Evolutionary conservation across 352 stramenopile genomes (phyloP).

Genomic region (Phytophthora pistaciae): DNA sequence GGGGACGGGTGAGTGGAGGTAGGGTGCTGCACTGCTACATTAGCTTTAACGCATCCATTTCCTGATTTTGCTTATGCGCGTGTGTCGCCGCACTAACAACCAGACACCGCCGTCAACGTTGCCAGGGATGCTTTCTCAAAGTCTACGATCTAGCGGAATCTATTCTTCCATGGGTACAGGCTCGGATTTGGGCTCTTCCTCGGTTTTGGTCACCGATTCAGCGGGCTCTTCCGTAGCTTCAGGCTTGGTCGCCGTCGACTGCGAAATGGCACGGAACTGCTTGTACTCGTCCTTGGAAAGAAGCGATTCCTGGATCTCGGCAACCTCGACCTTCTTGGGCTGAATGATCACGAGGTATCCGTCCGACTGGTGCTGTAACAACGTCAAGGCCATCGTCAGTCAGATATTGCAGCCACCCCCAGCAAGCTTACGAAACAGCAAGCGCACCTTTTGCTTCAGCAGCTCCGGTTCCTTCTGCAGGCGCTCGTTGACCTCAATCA

Average conservation of each 20-base stretch:
- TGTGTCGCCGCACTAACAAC: not conserved
- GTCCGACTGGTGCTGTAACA: slow-evolving; percentile 66
- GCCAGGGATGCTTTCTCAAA: slow-evolving; percentile 7
- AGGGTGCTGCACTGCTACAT: not conserved
- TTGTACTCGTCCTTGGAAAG: slow-evolving; percentile 84
- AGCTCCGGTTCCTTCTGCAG: slow-evolving; percentile 64
- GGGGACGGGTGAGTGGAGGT: slow-evolving; percentile 6
- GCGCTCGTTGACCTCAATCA: slow-evolving; percentile 86
- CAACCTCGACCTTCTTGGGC: slow-evolving; percentile 80
- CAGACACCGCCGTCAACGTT: not conserved
- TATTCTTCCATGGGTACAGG: slow-evolving; percentile 36
- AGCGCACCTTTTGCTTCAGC: slow-evolving; percentile 59
- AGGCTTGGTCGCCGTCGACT: slow-evolving; percentile 9
- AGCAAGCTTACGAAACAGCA: not conserved
- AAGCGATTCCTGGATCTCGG: slow-evolving; percentile 85
- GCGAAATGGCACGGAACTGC: slow-evolving; percentile 64
- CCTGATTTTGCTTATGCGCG: slow-evolving; percentile 10
- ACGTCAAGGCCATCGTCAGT: slow-evolving; percentile 5
- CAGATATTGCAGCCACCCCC: not conserved
- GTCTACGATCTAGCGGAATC: slow-evolving; percentile 10
- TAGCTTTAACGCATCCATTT: slow-evolving; percentile 4
- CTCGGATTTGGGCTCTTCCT: slow-evolving; percentile 11
- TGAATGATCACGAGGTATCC: slow-evolving; percentile 87
- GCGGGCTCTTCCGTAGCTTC: not conserved
- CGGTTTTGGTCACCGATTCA: not conserved